These are phyloP conservation scores for Gynostemma pentaphyllum DNA, from an alignment of 306 rosid species.

Conservation along the genomic window DNA sequence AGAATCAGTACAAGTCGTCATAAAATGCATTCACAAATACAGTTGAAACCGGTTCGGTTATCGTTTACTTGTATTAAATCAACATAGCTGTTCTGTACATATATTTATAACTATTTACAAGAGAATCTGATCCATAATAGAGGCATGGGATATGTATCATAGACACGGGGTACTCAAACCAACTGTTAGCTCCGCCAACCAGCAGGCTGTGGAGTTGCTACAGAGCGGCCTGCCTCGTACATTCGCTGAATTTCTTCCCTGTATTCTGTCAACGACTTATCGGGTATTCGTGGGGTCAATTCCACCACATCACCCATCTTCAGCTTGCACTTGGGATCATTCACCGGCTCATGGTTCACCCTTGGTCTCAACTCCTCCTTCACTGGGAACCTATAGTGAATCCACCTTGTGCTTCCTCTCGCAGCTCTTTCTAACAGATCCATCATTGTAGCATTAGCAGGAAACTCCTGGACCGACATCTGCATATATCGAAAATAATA, in stretches of 20 bases:
- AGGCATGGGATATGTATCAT: neutral
- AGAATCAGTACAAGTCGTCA: neutral
- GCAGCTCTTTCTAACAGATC: conserved; percentile 63
- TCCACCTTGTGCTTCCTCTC: conserved; percentile 55
- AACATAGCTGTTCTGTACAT: conserved; percentile 33
- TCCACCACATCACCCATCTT: conserved; percentile 95
- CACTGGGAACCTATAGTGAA: conserved; percentile 61
- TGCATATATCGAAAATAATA: conserved; percentile 19
- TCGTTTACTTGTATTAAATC: conserved; percentile 12
- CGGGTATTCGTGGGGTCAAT: conserved; percentile 69
- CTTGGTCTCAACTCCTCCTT: conserved; percentile 94
- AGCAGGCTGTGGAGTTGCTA: conserved; percentile 33
- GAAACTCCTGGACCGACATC: conserved; percentile 96
- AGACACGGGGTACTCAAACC: neutral
- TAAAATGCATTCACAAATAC: neutral
- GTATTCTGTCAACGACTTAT: conserved; percentile 64
- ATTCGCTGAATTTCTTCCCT: conserved; percentile 94
- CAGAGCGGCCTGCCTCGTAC: conserved; percentile 61
- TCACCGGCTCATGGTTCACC: conserved; percentile 57
- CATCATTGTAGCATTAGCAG: conserved; percentile 58
- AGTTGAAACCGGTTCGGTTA: conserved; percentile 27
- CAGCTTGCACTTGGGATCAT: conserved; percentile 61
- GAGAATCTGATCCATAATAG: conserved; percentile 7
- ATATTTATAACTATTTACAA: conserved; percentile 21
- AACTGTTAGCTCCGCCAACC: conserved; percentile 52